These are phyloP conservation scores for Diplosphaera chodatii DNA, from an alignment of 139 green algal genomes.

Conservation along the genomic window DNA sequence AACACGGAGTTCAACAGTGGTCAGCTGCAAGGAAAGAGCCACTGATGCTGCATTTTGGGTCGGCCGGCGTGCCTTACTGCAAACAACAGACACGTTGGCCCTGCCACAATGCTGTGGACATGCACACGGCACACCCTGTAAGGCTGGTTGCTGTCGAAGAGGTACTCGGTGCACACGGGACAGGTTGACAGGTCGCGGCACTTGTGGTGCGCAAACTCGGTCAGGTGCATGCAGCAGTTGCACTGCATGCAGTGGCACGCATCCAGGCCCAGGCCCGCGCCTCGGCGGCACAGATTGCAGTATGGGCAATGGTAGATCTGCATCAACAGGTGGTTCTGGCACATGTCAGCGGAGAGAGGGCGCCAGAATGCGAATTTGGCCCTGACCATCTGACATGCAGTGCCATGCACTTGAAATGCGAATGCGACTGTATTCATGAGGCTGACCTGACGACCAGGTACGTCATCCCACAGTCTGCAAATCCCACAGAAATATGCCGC, in stretches of 20 bases:
- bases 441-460: conserved; percentile 20
- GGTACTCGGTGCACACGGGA: conserved; percentile 91
- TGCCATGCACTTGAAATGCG: no score
- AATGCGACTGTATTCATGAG: not conserved
- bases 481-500: conserved; percentile 94
- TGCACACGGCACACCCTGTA: conserved; percentile 20
- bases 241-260: conserved; percentile 98
- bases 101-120: no score
- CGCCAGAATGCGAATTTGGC: no score
- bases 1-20: no score
- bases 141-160: conserved; percentile 82
- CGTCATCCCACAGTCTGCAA: conserved; percentile 94
- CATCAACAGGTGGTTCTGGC: no score
- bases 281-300: conserved; percentile 91
- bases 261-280: conserved; percentile 80
- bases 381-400: not conserved
- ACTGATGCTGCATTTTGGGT: no score
- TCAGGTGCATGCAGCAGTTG: conserved; percentile 94
- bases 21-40: no score
- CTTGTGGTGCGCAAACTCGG: conserved; percentile 78
- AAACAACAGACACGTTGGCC: no score
- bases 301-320: conserved; percentile 99
- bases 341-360: no score
- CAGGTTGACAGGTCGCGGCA: conserved; percentile 86
- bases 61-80: no score